Percentiles rank a stretch among this genome's conserved stretches.
phyloP scores from a whole-genome alignment of 768 basidiomycete species.

The Rhodosporidiobolus sp. region DNA sequence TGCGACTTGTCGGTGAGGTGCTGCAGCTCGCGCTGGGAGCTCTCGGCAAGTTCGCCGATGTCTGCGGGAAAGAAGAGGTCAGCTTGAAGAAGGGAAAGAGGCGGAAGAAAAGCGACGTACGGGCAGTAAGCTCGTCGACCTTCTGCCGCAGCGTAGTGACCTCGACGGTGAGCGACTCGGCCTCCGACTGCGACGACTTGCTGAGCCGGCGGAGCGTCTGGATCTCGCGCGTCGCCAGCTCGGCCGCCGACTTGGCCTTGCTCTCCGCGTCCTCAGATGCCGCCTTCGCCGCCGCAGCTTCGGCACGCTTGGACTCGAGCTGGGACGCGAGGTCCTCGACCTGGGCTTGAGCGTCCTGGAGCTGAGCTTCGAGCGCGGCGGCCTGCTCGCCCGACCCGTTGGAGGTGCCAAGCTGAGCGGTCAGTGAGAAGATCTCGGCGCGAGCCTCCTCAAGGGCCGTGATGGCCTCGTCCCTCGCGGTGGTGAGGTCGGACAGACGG shows the following conservation, averaged over 20 bases:
- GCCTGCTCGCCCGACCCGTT: neutral
- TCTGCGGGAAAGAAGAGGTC: neutral
- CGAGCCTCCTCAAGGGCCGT: neutral
- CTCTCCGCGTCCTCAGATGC: neutral
- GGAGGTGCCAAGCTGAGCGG: neutral
- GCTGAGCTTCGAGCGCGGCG: neutral
- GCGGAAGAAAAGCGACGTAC: neutral
- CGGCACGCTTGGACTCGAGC: neutral
- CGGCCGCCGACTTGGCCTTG: conserved; percentile 16
- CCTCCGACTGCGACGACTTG: conserved; percentile 23
- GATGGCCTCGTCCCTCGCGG: neutral
- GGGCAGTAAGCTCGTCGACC: conserved; percentile 4
- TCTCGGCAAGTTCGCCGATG: neutral
- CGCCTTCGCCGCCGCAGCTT: neutral
- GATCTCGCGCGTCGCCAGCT: conserved; percentile 24
- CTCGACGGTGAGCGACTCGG: conserved; percentile 6
- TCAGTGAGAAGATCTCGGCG: neutral
- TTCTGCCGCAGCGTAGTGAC: neutral
- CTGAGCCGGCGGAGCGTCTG: conserved; percentile 28
- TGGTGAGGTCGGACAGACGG: neutral
- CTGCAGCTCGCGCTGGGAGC: neutral
- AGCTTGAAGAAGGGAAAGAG: neutral
- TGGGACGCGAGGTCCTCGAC: neutral
- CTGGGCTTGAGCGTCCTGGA: conserved; percentile 3
- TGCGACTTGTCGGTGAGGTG: neutral